Evolutionary conservation across 805 yeast genomes (phyloP).

Genomic region (Hanseniaspora meyeri): DNA sequence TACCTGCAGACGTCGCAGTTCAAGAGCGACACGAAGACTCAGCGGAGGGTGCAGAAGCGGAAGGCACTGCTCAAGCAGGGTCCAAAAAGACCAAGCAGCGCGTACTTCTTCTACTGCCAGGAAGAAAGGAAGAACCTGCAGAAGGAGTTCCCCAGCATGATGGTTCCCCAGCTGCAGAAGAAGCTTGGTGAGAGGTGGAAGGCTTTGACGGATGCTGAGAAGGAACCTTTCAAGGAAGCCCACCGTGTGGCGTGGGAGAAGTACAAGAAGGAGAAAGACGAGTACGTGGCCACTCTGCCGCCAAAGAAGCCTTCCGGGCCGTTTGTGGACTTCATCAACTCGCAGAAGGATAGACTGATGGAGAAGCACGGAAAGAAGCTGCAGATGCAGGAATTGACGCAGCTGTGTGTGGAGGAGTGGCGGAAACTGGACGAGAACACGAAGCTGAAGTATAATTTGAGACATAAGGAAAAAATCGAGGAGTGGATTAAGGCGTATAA

Average conservation of each 20-base stretch:
- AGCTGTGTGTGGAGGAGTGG: conserved; percentile 20
- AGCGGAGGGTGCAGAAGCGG: conserved; percentile 28
- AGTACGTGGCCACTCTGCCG: conserved; percentile 27
- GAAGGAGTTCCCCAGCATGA: conserved; percentile 27
- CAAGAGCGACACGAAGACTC: conserved; percentile 27
- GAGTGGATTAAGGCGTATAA: conserved; percentile 28
- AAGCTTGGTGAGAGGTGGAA: conserved; percentile 87
- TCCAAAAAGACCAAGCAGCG: conserved; percentile 31
- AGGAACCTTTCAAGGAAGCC: conserved; percentile 64
- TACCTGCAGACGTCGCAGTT: conserved; percentile 15
- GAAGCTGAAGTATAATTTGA: conserved; percentile 21
- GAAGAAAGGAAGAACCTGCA: conserved; percentile 25
- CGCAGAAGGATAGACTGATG: conserved; percentile 25
- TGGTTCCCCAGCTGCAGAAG: conserved; percentile 36
- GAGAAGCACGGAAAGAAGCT: conserved; percentile 17
- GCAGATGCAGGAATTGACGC: conserved; percentile 27
- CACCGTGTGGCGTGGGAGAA: conserved; percentile 28
- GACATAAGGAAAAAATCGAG: conserved; percentile 28
- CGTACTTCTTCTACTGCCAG: conserved; percentile 29
- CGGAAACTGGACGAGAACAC: conserved; percentile 1
- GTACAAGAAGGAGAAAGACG: conserved; percentile 27
- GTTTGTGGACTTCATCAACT: conserved; percentile 28
- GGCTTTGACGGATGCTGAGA: conserved; percentile 59
- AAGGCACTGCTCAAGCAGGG: conserved; percentile 28
- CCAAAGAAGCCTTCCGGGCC: conserved; percentile 32